phyloP scores from a whole-genome alignment of 441 rosid species.

The Pelargonium australe region DNA sequence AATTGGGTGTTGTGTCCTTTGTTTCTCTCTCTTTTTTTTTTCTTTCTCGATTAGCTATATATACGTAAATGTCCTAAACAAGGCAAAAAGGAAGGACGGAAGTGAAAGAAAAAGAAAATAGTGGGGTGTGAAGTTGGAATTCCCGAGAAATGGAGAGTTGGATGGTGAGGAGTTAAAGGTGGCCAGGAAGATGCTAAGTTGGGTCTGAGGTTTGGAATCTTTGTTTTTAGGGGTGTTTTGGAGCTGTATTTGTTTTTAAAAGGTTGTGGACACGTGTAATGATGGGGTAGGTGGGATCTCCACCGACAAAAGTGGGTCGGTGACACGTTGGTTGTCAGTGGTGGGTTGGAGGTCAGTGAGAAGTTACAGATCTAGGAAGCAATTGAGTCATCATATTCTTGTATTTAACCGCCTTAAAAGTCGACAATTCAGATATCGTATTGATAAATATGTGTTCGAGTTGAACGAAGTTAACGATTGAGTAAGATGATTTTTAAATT shows the following conservation, averaged over 20 bases:
- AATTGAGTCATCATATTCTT: too few species aligned
- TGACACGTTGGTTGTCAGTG: slow-evolving; percentile 20
- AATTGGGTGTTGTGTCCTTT: neutral
- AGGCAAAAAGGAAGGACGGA: neutral
- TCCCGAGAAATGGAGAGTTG: neutral
- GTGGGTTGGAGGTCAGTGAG: neutral
- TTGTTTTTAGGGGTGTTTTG: neutral
- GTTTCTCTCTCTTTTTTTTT: neutral
- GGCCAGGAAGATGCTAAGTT: slow-evolving; percentile 21
- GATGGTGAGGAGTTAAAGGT: slow-evolving; percentile 38
- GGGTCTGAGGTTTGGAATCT: neutral
- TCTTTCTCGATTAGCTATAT: neutral
- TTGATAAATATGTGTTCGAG: too few species aligned
- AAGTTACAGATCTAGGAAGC: too few species aligned
- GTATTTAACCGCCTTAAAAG: too few species aligned
- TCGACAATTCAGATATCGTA: too few species aligned
- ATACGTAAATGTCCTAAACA: slow-evolving; percentile 9
- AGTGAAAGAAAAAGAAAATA: slow-evolving; percentile 9
- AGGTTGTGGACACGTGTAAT: neutral
- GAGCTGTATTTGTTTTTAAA: neutral
- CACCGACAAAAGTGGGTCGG: slow-evolving; percentile 25
- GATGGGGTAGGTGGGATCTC: slow-evolving; percentile 14
- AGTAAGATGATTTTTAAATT: too few species aligned
- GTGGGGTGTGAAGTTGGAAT: neutral
- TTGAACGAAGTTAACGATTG: too few species aligned